Conservation (phyloP, 2,329 filamentous ascomycete genomes). For the Monilinia fructigena region DNA sequence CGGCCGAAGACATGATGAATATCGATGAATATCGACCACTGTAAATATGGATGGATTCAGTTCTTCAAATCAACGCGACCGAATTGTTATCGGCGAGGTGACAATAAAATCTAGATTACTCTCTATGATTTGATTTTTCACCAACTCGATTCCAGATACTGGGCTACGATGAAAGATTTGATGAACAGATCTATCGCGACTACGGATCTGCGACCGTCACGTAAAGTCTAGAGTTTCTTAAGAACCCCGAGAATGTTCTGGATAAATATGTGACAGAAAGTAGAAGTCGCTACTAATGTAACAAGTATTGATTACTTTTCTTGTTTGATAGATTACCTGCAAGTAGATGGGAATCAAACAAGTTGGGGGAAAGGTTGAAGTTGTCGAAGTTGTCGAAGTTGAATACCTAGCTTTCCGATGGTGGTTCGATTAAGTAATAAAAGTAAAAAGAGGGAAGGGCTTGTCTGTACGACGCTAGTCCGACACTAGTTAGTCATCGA, state of each 20-base stretch:
- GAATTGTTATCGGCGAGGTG: constrained; percentile 15
- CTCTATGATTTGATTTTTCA: constrained; percentile 23
- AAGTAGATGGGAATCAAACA: constrained; percentile 10
- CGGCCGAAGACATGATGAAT: constrained; percentile 69
- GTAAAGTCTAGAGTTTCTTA: constrained; percentile 18
- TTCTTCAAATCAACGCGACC: constrained; percentile 25
- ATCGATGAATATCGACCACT: background rate
- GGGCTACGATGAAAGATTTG: constrained; percentile 24
- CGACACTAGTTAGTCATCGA: constrained; percentile 11
- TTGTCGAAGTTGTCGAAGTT: background rate
- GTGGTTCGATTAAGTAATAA: constrained; percentile 2
- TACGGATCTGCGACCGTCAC: constrained; percentile 25
- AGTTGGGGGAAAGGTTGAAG: background rate
- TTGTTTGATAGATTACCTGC: constrained; percentile 16
- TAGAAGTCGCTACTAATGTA: constrained; percentile 17
- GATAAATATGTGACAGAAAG: constrained; percentile 11
- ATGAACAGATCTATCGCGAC: constrained; percentile 24
- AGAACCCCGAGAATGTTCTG: constrained; percentile 5
- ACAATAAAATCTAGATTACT: constrained; percentile 24
- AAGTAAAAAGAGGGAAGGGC: background rate
- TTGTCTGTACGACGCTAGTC: background rate
- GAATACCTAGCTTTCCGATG: background rate
- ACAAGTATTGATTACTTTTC: constrained; percentile 16
- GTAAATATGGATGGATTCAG: background rate
- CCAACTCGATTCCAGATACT: constrained; percentile 22